Evolutionary conservation across 208 protist genomes (phyloP), one percentile per base, ranked within the genome.

Genomic region (Trypanosoma boissoni): DNA sequence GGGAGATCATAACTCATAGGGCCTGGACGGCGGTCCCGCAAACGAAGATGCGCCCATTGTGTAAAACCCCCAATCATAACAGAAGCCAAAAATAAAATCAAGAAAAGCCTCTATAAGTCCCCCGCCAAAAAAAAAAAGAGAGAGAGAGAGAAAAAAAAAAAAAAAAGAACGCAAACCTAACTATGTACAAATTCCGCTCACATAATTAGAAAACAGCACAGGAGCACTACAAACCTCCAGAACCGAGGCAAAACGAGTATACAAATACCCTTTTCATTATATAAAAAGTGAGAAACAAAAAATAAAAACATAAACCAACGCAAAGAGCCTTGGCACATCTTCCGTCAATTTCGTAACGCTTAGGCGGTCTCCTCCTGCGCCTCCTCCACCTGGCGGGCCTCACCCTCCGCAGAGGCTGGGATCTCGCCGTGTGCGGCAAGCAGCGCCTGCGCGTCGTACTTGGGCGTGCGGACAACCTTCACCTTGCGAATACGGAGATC

Each of bases 401-500:
- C 81, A 23, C 83, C 90, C 72, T 95, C 88, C 44, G 69, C 74
- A 49, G 88, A 92, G 53, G 72, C 72, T 44, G 87, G 87, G 72
- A 94, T 83, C 34, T 83, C 65, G 64, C 86, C 84, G 83, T 99
- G 95, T 41, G 93, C 81, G 72, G 90, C 92, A 61, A 97, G 62
- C 23, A 99, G 86, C 61, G 94, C 91, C 75, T 83, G 68, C 29
- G 74, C 76, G 65, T 99, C 97, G 68, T 97, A 89, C 84, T 99
- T 98, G 70, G 98, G 97, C 34, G 83, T 86, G 76, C 98, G 98
- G 43, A 99, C 64, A 26, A 99, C 84, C 86, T 99, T 97, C 49
- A 94, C 84, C 86, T 99, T 99, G 80, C 97, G 88, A 77, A 99
- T 97, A 89, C 85, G 97, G 32, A 99, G 94, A 67, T 99, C 96